These are phyloP conservation scores for Penicillium dipodomyicola DNA, from an alignment of 495 filamentous ascomycete species.

Conservation along the genomic window DNA sequence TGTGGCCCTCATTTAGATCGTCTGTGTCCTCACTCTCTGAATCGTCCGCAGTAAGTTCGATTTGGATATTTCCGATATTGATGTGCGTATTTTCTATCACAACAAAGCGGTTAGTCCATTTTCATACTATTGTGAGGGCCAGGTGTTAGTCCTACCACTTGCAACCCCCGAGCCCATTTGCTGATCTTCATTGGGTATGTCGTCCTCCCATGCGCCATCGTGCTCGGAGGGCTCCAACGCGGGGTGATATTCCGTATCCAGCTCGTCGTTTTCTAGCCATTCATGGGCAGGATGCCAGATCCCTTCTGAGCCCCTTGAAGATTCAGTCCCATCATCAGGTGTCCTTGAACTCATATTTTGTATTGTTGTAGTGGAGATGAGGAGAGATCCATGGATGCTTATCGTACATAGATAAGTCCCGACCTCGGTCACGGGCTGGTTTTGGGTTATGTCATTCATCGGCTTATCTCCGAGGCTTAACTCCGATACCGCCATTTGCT, in stretches of 20 bases:
- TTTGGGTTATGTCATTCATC: constrained; percentile 19
- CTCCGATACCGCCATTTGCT: constrained; percentile 12
- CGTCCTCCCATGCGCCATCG: constrained; percentile 23
- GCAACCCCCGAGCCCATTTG: constrained; percentile 44
- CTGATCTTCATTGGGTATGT: constrained; percentile 46
- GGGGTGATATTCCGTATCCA: constrained; percentile 24
- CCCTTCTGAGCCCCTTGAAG: constrained; percentile 4
- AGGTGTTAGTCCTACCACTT: constrained; percentile 40
- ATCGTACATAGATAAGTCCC: constrained; percentile 24
- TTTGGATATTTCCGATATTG: constrained; percentile 46
- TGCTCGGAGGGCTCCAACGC: constrained; percentile 15
- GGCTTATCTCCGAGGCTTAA: constrained; percentile 5
- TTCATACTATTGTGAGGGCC: constrained; percentile 21
- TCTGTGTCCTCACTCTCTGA: constrained; percentile 41
- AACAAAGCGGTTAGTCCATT: constrained; percentile 23
- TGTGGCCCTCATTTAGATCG: constrained; percentile 23
- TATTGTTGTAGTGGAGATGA: constrained; percentile 6
- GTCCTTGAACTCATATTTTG: constrained; percentile 17
- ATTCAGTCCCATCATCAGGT: constrained; percentile 12
- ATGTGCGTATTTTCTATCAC: constrained; percentile 29
- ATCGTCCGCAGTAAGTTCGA: constrained; percentile 45
- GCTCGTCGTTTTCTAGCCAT: constrained; percentile 42
- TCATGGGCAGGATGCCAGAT: constrained; percentile 42
- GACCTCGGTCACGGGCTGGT: constrained; percentile 11
- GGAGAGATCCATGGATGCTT: constrained; percentile 20